A percentile compares a stretch with the other conserved stretches of the same genome.
These are phyloP conservation scores for Zymoseptoria brevis DNA, from an alignment of 2,329 filamentous ascomycete species.

Conservation along the genomic window DNA sequence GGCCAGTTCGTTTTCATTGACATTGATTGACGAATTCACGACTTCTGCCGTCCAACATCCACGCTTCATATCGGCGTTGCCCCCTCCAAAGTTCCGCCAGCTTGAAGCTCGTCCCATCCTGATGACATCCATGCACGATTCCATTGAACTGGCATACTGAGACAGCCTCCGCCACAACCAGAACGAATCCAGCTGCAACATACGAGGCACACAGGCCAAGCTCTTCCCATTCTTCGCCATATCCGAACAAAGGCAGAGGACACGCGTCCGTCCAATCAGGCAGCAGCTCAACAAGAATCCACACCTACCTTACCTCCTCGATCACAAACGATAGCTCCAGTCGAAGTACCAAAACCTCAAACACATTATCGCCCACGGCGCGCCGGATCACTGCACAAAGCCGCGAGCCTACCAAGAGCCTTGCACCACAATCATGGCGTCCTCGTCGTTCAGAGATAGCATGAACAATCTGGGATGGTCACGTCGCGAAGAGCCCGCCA, in stretches of 20 bases:
- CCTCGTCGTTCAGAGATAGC: constrained; percentile 81
- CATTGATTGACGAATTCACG: neutral
- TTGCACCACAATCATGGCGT: constrained; percentile 57
- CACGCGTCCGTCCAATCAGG: constrained; percentile 18
- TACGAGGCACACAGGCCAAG: neutral
- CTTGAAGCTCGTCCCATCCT: neutral
- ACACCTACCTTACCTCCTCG: neutral
- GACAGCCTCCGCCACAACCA: neutral
- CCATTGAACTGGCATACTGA: neutral
- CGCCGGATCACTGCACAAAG: constrained; percentile 7
- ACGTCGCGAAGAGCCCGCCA: constrained; percentile 70
- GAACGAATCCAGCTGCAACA: neutral
- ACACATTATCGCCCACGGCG: constrained; percentile 10
- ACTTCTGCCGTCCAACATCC: neutral
- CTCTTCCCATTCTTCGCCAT: neutral
- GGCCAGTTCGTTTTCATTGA: too few species aligned
- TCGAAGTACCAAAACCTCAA: constrained; percentile 13
- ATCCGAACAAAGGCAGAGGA: constrained; percentile 3
- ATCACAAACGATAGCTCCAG: neutral
- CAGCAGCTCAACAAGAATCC: constrained; percentile 16
- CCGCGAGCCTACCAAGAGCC: constrained; percentile 5
- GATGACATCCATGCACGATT: neutral
- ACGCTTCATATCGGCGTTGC: neutral
- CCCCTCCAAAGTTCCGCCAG: neutral
- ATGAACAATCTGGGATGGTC: constrained; percentile 95